Conservation (phyloP, 495 filamentous ascomycete species). For the Xylaria cubensis region DNA sequence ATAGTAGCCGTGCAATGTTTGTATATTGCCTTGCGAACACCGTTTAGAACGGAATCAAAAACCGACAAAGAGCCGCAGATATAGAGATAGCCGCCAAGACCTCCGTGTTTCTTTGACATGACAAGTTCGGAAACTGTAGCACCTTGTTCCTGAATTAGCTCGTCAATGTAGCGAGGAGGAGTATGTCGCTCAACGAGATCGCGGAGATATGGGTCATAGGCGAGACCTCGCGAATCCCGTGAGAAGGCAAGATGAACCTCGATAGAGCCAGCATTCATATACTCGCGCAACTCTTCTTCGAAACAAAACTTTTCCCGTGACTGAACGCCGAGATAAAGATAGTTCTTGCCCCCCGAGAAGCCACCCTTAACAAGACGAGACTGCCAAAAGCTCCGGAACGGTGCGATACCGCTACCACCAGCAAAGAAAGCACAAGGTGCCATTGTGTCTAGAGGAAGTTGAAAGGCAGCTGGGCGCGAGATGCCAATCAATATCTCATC, state of each 20-base stretch:
- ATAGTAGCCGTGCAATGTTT: conserved; percentile 55
- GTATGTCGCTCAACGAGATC: conserved; percentile 55
- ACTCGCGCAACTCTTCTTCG: conserved; percentile 55
- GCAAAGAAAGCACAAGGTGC: conserved; percentile 59
- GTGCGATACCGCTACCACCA: conserved; percentile 58
- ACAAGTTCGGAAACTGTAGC: conserved; percentile 56
- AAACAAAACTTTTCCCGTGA: conserved; percentile 59
- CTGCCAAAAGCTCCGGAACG: conserved; percentile 60
- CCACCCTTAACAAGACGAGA: conserved; percentile 44
- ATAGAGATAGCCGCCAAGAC: conserved; percentile 58
- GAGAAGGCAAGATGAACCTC: conserved; percentile 60
- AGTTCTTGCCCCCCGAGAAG: conserved; percentile 49
- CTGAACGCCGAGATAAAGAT: conserved; percentile 59
- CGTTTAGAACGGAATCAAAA: conserved; percentile 61
- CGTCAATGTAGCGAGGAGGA: conserved; percentile 58
- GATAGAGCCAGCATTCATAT: conserved; percentile 54
- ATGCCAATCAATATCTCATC: conserved; percentile 55
- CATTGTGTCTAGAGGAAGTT: conserved; percentile 52
- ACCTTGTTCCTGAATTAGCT: conserved; percentile 55
- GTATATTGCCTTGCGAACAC: conserved; percentile 57
- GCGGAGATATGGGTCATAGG: conserved; percentile 47
- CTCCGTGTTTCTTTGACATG: conserved; percentile 60
- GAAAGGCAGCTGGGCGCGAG: conserved; percentile 57
- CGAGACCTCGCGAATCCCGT: conserved; percentile 52
- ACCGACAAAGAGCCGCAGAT: conserved; percentile 60